Evolutionary conservation across 768 basidiomycete genomes (phyloP).

Genomic region (Psilocybe azurescens): DNA sequence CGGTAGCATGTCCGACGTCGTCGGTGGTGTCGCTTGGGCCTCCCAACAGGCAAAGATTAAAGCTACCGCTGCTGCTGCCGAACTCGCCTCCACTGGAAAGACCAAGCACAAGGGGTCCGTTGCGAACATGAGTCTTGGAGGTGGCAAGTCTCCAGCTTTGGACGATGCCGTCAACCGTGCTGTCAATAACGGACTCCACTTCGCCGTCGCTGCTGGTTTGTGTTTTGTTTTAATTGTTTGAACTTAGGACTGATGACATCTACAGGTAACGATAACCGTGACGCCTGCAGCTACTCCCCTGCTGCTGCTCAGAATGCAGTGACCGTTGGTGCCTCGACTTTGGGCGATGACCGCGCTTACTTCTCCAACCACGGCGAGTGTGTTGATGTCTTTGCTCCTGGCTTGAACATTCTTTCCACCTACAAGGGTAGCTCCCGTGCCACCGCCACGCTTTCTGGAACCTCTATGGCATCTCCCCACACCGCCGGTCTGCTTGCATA

Average conservation of each 20-base stretch:
- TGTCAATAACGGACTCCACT: constrained; percentile 86
- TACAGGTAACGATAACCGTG: constrained; percentile 79
- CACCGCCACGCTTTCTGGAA: constrained; percentile 84
- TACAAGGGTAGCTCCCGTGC: constrained; percentile 70
- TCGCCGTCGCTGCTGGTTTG: constrained; percentile 94
- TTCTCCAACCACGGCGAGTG: constrained; percentile 93
- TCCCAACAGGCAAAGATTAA: constrained; percentile 56
- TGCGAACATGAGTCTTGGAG: constrained; percentile 97
- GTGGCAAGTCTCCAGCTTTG: constrained; percentile 86
- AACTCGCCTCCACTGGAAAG: constrained; percentile 74
- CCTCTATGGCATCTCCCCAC: constrained; percentile 96
- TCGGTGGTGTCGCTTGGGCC: constrained; percentile 88
- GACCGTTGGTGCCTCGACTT: constrained; percentile 92
- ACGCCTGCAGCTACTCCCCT: constrained; percentile 94
- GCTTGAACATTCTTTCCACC: constrained; percentile 89
- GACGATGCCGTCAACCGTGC: constrained; percentile 88
- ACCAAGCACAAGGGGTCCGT: constrained; percentile 93
- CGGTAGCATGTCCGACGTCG: constrained; percentile 94
- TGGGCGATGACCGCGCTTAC: constrained; percentile 82
- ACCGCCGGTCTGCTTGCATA: constrained; percentile 91
- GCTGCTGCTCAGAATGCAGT: constrained; percentile 88
- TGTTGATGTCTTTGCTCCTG: constrained; percentile 93
- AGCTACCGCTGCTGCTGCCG: constrained; percentile 63
- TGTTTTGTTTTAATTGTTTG: constrained; percentile 15
- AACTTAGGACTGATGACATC: neutral